These are phyloP conservation scores for Coprinopsis strossmayeri DNA, from an alignment of 768 basidiomycete species.

Conservation along the genomic window DNA sequence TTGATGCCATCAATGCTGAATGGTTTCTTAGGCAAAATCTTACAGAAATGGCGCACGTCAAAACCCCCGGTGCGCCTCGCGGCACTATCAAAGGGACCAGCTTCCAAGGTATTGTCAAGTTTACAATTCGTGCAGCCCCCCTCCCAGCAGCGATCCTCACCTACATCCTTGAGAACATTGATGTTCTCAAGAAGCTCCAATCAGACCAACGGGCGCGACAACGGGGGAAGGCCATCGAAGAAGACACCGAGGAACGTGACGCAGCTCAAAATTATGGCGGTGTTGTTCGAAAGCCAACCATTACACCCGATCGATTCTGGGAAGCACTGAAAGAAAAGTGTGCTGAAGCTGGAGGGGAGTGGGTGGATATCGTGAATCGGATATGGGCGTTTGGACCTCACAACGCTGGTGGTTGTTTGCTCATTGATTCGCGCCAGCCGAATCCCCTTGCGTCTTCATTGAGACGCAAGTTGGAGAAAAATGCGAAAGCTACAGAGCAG, in stretches of 20 bases:
- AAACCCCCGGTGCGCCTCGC: conserved; percentile 58
- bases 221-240: conserved; percentile 22
- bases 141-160: conserved; percentile 64
- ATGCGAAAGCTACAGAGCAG: conserved; percentile 24
- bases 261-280: conserved; percentile 44
- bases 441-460: conserved; percentile 48
- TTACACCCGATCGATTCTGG: conserved; percentile 81
- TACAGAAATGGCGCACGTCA: conserved; percentile 83
- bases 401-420: conserved; percentile 75
- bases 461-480: conserved; percentile 41
- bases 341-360: conserved; percentile 74
- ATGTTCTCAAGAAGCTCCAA: conserved; percentile 55
- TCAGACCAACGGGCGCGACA: conserved; percentile 33
- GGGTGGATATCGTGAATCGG: conserved; percentile 61
- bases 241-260: conserved; percentile 31
- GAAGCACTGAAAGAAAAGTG: conserved; percentile 55
- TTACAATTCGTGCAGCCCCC: conserved; percentile 78
- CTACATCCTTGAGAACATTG: conserved; percentile 73
- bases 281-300: conserved; percentile 52
- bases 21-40: no score
- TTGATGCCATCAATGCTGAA: no score
- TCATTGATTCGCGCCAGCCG: conserved; percentile 66
- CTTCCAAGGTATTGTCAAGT: conserved; percentile 66
- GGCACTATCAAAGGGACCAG: conserved; percentile 74
- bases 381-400: conserved; percentile 95